These are phyloP conservation scores for Sordariomycetes sp. DNA, from an alignment of 2,329 filamentous ascomycete genomes.

Conservation along the genomic window DNA sequence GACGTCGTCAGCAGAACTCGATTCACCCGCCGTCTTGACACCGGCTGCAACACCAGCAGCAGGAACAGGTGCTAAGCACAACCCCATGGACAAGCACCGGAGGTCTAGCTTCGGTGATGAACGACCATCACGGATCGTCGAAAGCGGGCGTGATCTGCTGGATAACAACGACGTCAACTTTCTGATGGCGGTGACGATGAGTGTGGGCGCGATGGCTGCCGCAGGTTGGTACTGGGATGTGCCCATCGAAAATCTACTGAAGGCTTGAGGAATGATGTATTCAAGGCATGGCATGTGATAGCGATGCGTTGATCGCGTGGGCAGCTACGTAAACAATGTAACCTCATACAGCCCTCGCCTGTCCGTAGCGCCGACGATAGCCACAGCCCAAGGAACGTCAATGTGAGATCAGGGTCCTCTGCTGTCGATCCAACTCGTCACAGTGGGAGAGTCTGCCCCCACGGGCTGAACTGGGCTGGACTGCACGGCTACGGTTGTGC, in stretches of 20 bases:
- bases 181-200: constrained; percentile 79
- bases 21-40: constrained; percentile 14
- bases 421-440: no score
- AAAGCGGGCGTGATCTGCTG: constrained; percentile 63
- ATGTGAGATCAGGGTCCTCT: no score
- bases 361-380: no score
- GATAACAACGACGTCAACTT: constrained; percentile 97
- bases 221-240: constrained; percentile 53
- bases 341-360: no score
- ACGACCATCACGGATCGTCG: constrained; percentile 52
- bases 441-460: no score
- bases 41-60: not conserved
- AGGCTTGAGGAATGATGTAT: not conserved
- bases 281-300: not conserved
- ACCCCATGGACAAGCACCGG: constrained; percentile 22
- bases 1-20: constrained; percentile 27
- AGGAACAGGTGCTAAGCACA: constrained; percentile 6
- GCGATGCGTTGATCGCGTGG: not conserved
- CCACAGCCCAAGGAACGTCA: no score
- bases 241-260: constrained; percentile 27
- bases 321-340: not conserved
- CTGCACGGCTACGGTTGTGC: no score
- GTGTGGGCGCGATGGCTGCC: constrained; percentile 62
- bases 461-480: no score
- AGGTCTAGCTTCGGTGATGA: constrained; percentile 43